These are phyloP conservation scores for Acorus calamus DNA, from an alignment of 106 monocot species.

Conservation along the genomic window DNA sequence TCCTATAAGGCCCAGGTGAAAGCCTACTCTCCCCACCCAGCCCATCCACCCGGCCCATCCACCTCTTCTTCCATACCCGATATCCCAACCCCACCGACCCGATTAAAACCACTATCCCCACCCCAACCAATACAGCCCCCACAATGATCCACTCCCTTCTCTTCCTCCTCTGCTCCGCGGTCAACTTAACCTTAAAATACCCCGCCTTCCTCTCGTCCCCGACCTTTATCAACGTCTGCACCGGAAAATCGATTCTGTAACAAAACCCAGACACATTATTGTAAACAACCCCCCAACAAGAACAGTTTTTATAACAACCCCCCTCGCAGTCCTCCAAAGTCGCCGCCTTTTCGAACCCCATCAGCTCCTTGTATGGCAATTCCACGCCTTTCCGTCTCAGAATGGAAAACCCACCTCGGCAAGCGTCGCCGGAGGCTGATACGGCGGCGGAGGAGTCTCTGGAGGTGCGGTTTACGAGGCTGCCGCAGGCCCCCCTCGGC, in stretches of 20 bases:
- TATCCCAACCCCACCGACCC: slow-evolving; percentile 1
- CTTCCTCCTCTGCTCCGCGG: not conserved
- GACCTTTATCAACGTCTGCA: slow-evolving; percentile 41
- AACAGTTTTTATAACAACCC: slow-evolving; percentile 57
- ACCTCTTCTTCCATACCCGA: slow-evolving; percentile 18
- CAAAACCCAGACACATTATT: slow-evolving; percentile 48
- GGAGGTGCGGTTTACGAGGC: slow-evolving; percentile 18
- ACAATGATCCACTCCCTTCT: not conserved
- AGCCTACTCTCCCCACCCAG: slow-evolving; percentile 14
- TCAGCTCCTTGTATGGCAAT: slow-evolving; percentile 56
- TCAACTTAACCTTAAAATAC: slow-evolving; percentile 61
- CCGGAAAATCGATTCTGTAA: slow-evolving; percentile 57
- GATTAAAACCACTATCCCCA: too few species aligned
- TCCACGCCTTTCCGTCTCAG: slow-evolving; percentile 59
- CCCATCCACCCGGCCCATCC: slow-evolving; percentile 4
- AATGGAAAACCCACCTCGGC: slow-evolving; percentile 33
- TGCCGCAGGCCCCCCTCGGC: slow-evolving; percentile 15
- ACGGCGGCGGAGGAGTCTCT: slow-evolving; percentile 12
- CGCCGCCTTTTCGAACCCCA: slow-evolving; percentile 19
- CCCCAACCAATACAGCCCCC: too few species aligned
- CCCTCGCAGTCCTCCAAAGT: slow-evolving; percentile 63
- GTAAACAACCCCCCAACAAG: slow-evolving; percentile 81
- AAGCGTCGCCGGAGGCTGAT: slow-evolving; percentile 21
- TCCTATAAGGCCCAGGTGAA: slow-evolving; percentile 39
- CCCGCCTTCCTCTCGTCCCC: slow-evolving; percentile 40